Percentiles rank a stretch among this genome's conserved stretches.
Evolutionary conservation across 768 basidiomycete species (phyloP).

Genomic region (Mycena leptocephala): DNA sequence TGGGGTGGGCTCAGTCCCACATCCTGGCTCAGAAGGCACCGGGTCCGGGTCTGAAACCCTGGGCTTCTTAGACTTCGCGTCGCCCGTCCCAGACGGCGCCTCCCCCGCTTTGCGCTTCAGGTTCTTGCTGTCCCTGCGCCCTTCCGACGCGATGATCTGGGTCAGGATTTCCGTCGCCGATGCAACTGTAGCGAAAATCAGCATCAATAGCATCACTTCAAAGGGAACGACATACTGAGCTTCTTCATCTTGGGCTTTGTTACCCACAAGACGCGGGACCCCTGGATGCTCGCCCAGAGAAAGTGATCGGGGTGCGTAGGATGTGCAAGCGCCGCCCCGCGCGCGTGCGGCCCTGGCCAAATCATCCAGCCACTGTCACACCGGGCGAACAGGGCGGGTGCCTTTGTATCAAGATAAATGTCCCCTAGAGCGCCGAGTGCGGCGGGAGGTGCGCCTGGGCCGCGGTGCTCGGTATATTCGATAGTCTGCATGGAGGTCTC

Average conservation of each 20-base stretch:
- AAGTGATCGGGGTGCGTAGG: background rate
- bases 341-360: slow-evolving; percentile 16
- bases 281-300: slow-evolving; percentile 11
- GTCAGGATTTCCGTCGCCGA: background rate
- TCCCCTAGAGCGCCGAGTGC: slow-evolving; percentile 18
- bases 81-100: background rate
- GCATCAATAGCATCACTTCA: background rate
- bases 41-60: background rate
- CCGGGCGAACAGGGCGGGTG: slow-evolving; percentile 3
- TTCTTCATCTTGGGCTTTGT: background rate
- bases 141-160: background rate
- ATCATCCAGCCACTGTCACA: slow-evolving; percentile 7
- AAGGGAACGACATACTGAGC: background rate
- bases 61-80: slow-evolving; percentile 20
- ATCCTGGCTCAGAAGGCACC: background rate
- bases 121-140: slow-evolving; percentile 6
- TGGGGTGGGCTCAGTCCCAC: too few species aligned
- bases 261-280: slow-evolving; percentile 1
- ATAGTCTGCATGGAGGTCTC: background rate
- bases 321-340: background rate
- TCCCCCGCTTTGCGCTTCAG: slow-evolving; percentile 17
- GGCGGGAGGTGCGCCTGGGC: background rate
- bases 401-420: slow-evolving; percentile 22
- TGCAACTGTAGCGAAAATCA: slow-evolving; percentile 8
- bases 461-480: slow-evolving; percentile 15